Evolutionary conservation across 1,284 basidiomycete genomes (phyloP).

Genomic region (Puccinia horiana): DNA sequence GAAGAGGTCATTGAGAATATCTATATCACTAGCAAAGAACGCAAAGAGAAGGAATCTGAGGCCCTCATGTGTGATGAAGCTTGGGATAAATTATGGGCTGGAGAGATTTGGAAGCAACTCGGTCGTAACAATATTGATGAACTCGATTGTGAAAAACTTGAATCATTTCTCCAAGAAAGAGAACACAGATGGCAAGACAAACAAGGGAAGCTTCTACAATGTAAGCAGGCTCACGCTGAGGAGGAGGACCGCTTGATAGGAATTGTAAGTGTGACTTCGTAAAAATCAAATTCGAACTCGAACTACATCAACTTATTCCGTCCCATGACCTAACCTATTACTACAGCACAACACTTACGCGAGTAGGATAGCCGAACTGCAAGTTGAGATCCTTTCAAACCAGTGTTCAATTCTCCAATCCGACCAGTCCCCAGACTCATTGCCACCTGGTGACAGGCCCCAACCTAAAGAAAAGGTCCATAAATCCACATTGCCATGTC

Average conservation of each 20-base stretch:
- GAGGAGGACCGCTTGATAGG: conserved; percentile 41
- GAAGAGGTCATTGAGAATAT: conserved; percentile 60
- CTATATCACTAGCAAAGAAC: conserved; percentile 53
- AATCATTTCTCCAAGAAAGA: conserved; percentile 9
- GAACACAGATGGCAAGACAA: conserved; percentile 34
- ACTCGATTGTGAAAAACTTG: conserved; percentile 1
- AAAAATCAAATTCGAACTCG: neutral
- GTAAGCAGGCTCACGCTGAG: conserved; percentile 38
- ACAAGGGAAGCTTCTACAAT: conserved; percentile 19
- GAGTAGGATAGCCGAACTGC: conserved; percentile 34
- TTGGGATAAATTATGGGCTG: conserved; percentile 32
- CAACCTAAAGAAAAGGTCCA: conserved; percentile 4
- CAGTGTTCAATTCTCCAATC: neutral
- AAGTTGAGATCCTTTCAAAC: conserved; percentile 31
- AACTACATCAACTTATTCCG: neutral
- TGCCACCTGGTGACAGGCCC: neutral
- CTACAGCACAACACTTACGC: conserved; percentile 45
- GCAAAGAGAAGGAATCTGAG: conserved; percentile 32
- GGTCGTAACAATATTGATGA: neutral
- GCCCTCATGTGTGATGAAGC: conserved; percentile 20
- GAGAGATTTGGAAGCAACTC: conserved; percentile 32
- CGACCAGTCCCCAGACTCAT: neutral
- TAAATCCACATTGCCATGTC: neutral
- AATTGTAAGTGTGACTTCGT: conserved; percentile 26
- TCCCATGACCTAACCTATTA: too few species aligned